Evolutionary conservation across 2,329 filamentous ascomycete species (phyloP), one percentile per base, ranked within the genome.

Genomic region (Trematosphaeria pertusa): DNA sequence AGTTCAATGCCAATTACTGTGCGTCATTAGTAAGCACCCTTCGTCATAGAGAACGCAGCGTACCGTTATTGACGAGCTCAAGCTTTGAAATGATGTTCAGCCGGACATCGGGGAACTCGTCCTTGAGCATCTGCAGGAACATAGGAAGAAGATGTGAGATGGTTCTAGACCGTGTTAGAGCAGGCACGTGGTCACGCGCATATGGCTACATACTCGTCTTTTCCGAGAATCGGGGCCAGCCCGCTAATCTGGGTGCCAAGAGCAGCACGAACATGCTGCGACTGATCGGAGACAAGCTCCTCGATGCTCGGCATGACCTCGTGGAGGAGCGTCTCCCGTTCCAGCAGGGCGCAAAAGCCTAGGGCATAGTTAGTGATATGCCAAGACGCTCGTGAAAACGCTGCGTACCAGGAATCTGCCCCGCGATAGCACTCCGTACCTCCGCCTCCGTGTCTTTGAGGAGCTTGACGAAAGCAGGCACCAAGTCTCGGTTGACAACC

Each of bases 41-140:
- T 22, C 21, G 7, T 11, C 11, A 12, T 3, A 42, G 12, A n/a
- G 31, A 18, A 22, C 7, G 17, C 32, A 12, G 69, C 77, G 54
- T 78, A 91, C 89, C 89, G 76, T 97, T 90, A 77, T 99, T 99
- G 56, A 99, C 94, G 54, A 95, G 84, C 78, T 99, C 95, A 44
- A 99, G 86, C 77, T 99, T 99, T n/a, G 94, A 97, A 68, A 99
- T 99, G 73, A 99, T 99, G 77, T 99, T 96, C 49, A 99, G 85
- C 54, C 94, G 88, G 40, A 99, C 94, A 71, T 99, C 94, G 17
- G 94, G 94, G 74, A 97, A 97, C 70, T 99, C 94, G 66, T 99
- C 94, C 82, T 97, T 99, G 64, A 99, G 86, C 94, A 99, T 99
- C 73, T 96, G 90, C 43, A 99, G 82, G 75, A 99, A 97, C 93